Evolutionary conservation across 768 basidiomycete genomes (phyloP).

Genomic region (Xerocomellus chrysenteron): DNA sequence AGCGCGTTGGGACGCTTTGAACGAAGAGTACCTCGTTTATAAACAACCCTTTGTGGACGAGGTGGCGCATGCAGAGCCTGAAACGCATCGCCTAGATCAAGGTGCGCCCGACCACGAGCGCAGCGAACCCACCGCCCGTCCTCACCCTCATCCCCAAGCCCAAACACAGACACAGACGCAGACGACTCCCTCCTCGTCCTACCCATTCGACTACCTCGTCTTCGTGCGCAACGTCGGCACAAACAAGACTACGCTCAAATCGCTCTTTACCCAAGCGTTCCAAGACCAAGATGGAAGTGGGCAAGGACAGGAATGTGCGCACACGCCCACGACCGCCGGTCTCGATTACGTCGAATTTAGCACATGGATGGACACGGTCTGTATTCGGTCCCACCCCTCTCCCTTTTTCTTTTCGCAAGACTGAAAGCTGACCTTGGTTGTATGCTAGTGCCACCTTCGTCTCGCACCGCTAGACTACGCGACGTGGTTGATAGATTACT

Average conservation of each 20-base stretch:
- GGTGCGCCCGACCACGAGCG: not conserved
- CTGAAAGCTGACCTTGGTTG: not conserved
- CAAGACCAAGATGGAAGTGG: not conserved
- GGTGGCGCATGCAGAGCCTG: conserved; percentile 28
- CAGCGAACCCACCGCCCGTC: not conserved
- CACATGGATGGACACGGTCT: conserved; percentile 73
- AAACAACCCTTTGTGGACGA: conserved; percentile 53
- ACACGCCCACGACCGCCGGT: conserved; percentile 25
- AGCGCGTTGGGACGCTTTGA: conserved; percentile 58
- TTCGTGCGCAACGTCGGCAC: conserved; percentile 72
- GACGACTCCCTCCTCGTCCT: conserved; percentile 39
- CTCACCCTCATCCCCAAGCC: no score
- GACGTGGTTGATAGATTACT: conserved; percentile 43
- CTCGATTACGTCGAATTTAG: conserved; percentile 80
- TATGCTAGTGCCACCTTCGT: conserved; percentile 69
- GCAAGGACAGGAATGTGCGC: not conserved
- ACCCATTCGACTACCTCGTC: conserved; percentile 65
- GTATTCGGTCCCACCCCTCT: conserved; percentile 12
- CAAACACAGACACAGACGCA: not conserved
- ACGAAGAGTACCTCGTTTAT: conserved; percentile 68
- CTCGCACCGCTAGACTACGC: conserved; percentile 53
- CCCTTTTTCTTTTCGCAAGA: not conserved
- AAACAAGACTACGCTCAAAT: conserved; percentile 77
- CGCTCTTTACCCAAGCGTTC: conserved; percentile 51
- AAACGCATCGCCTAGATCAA: not conserved